phyloP scores from a whole-genome alignment of 805 yeast species.

The Suhomyces sp. region DNA sequence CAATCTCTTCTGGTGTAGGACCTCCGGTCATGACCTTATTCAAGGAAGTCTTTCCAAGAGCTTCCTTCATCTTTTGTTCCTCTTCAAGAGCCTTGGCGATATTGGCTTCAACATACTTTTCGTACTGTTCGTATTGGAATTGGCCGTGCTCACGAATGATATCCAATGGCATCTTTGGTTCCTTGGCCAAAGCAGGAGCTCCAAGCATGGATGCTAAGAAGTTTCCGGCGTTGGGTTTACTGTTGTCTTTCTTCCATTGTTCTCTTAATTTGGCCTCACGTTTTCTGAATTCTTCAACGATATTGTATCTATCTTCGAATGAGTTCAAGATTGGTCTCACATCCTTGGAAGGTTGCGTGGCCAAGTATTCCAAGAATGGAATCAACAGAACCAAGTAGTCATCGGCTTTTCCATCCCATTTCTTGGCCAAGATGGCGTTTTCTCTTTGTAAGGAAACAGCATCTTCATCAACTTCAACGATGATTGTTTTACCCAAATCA shows the following conservation, averaged over 20 bases:
- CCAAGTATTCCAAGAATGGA: constrained; percentile 92
- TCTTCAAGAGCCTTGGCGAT: constrained; percentile 74
- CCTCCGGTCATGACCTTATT: constrained; percentile 83
- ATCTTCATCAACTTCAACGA: constrained; percentile 75
- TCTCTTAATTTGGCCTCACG: constrained; percentile 77
- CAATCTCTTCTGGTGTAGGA: constrained; percentile 70
- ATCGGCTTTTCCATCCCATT: constrained; percentile 86
- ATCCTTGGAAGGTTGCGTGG: constrained; percentile 81
- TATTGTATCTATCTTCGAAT: constrained; percentile 61
- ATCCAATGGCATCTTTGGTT: constrained; percentile 81
- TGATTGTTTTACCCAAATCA: constrained; percentile 76
- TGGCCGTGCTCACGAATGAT: constrained; percentile 89
- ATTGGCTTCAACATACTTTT: constrained; percentile 56
- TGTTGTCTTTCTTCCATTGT: constrained; percentile 59
- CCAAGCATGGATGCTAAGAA: constrained; percentile 68
- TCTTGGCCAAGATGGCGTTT: constrained; percentile 80
- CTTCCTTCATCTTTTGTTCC: constrained; percentile 81
- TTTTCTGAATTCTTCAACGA: constrained; percentile 75
- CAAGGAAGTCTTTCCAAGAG: constrained; percentile 77
- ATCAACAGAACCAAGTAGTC: constrained; percentile 78
- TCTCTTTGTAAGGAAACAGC: constrained; percentile 84
- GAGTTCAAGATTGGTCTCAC: constrained; percentile 84
- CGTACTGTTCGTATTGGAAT: constrained; percentile 79
- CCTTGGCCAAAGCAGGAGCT: constrained; percentile 48
- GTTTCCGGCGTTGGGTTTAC: constrained; percentile 44